These are phyloP conservation scores for Sporothrix sp. DNA, from an alignment of 2,329 filamentous ascomycete species.

Conservation along the genomic window DNA sequence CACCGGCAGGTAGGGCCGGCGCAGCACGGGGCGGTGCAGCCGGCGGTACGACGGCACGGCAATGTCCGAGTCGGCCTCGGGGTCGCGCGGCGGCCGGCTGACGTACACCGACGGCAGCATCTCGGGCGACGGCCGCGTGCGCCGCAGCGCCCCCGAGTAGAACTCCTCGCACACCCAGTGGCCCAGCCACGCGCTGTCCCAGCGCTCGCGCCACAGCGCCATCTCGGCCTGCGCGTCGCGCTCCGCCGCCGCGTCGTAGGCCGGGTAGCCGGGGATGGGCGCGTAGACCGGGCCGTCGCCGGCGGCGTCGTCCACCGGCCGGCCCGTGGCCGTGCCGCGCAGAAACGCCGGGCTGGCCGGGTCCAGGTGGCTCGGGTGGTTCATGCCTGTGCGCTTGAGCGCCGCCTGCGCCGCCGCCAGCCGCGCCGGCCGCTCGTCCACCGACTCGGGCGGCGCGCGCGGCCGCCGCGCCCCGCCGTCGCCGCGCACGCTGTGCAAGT, in stretches of 20 bases:
- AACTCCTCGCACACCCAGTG: conserved; percentile 11
- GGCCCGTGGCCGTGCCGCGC: background rate
- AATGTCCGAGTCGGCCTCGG: too few species aligned
- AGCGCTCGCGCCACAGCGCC: conserved; percentile 1
- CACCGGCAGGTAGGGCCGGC: conserved; percentile 16
- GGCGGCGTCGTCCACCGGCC: background rate
- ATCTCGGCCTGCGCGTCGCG: background rate
- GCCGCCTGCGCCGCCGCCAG: background rate
- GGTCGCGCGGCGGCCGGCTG: background rate
- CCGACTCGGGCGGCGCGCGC: background rate
- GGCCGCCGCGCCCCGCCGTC: background rate
- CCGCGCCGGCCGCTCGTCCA: background rate
- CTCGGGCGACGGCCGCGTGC: background rate
- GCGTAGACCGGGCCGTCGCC: background rate
- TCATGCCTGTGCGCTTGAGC: too few species aligned
- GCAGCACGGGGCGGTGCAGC: background rate
- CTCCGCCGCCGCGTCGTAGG: too few species aligned
- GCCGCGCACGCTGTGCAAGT: too few species aligned
- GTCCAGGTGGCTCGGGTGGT: too few species aligned
- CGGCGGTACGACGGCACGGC: background rate
- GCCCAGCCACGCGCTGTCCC: conserved; percentile 5
- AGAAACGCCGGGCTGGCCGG: too few species aligned
- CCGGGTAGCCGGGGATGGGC: too few species aligned
- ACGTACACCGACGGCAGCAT: background rate
- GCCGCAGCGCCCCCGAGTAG: background rate